These are phyloP conservation scores for Helichrysum umbraculigerum DNA, from an alignment of 129 eudicot genomes.

Conservation along the genomic window DNA sequence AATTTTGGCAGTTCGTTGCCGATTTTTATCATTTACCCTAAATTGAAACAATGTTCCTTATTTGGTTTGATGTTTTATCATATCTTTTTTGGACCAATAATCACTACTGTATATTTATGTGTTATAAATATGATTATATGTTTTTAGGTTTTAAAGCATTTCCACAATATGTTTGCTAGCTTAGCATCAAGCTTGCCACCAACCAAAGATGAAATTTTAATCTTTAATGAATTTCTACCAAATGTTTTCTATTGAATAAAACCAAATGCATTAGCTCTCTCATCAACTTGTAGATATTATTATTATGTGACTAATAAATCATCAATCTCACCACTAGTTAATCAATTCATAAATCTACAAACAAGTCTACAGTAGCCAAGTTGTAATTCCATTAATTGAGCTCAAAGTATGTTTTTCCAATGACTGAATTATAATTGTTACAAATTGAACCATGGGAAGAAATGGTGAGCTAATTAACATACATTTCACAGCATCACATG, in stretches of 20 bases:
- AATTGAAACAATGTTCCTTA: not conserved
- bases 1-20: too few relatives aligned
- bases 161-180: not conserved
- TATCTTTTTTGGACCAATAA: too few relatives aligned
- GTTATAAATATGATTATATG: too few relatives aligned
- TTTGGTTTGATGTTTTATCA: too few relatives aligned
- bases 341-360: not conserved
- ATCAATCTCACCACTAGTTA: not conserved
- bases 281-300: not conserved
- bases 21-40: too few relatives aligned
- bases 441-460: slow-evolving; percentile 7
- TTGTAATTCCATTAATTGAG: not conserved
- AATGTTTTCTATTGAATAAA: not conserved
- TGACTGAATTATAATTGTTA: slow-evolving; percentile 1
- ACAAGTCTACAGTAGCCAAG: not conserved
- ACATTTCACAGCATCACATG: slow-evolving; percentile 9
- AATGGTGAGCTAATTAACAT: slow-evolving; percentile 1
- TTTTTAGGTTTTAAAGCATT: not conserved
- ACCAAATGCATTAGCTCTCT: not conserved
- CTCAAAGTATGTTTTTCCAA: not conserved
- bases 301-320: not conserved
- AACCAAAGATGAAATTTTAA: not conserved
- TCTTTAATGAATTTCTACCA: not conserved
- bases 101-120: too few relatives aligned
- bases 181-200: slow-evolving; percentile 10